These are phyloP conservation scores for Pichia cabralensis DNA, from an alignment of 805 yeast genomes.

Conservation along the genomic window DNA sequence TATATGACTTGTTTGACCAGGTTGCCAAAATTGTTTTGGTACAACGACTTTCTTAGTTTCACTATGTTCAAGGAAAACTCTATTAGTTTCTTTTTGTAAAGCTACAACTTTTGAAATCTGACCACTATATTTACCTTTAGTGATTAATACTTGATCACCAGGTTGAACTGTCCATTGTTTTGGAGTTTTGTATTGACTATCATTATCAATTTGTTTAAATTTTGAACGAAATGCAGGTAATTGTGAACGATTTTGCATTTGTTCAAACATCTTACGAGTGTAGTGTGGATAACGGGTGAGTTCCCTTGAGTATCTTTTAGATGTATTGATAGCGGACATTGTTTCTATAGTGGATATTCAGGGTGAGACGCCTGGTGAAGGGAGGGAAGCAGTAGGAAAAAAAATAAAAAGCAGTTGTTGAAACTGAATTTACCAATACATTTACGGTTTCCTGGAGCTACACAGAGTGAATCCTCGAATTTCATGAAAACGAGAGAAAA, in stretches of 20 bases:
- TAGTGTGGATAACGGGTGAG: slow-evolving; percentile 23
- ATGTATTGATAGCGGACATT: slow-evolving; percentile 8
- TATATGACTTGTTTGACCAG: slow-evolving; percentile 62
- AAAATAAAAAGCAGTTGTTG: background rate
- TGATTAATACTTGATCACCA: slow-evolving; percentile 71
- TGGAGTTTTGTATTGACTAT: slow-evolving; percentile 30
- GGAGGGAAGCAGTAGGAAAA: background rate
- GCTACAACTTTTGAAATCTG: slow-evolving; percentile 57
- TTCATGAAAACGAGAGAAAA: background rate
- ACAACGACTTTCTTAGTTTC: slow-evolving; percentile 52
- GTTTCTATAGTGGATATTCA: background rate
- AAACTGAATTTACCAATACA: too few relatives aligned
- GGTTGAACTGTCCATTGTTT: slow-evolving; percentile 52
- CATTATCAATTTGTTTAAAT: slow-evolving; percentile 22
- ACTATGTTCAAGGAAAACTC: slow-evolving; percentile 58
- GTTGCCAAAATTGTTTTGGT: slow-evolving; percentile 66
- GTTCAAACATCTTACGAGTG: slow-evolving; percentile 21
- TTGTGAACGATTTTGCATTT: slow-evolving; percentile 21
- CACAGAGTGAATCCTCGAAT: too few relatives aligned
- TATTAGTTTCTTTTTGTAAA: slow-evolving; percentile 50
- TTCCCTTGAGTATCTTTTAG: slow-evolving; percentile 24
- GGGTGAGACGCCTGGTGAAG: background rate
- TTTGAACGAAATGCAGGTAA: slow-evolving; percentile 24
- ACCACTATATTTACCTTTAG: slow-evolving; percentile 66
- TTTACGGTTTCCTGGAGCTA: too few relatives aligned